Evolutionary conservation across 1,139 yeast genomes (phyloP).

Genomic region (Suhomyces bolitotheri): DNA sequence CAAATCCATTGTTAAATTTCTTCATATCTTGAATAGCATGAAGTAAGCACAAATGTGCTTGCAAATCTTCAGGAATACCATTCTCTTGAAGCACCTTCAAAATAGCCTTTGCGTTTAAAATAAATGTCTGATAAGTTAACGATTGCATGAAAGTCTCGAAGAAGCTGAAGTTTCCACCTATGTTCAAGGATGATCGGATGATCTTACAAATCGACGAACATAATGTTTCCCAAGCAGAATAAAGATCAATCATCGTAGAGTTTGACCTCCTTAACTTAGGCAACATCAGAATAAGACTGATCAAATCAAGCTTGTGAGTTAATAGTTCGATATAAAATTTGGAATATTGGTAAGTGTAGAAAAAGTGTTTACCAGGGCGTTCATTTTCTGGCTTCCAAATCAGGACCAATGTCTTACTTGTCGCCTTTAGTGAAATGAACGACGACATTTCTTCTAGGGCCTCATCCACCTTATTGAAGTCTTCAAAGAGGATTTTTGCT

Average conservation of each 20-base stretch:
- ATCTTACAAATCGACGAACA: conserved; percentile 50
- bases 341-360: conserved; percentile 72
- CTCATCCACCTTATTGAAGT: conserved; percentile 47
- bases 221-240: conserved; percentile 65
- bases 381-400: conserved; percentile 95
- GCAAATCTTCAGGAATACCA: conserved; percentile 29
- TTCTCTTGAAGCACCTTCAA: conserved; percentile 30
- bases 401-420: conserved; percentile 70
- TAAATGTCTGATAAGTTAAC: conserved; percentile 49
- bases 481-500: conserved; percentile 62
- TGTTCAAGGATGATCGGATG: conserved; percentile 45
- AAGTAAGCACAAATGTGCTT: conserved; percentile 44
- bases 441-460: conserved; percentile 68
- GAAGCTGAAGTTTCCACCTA: conserved; percentile 52
- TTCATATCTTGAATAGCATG: conserved; percentile 63
- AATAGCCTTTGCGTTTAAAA: conserved; percentile 38
- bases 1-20: conserved; percentile 76
- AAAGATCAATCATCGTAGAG: conserved; percentile 66
- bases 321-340: conserved; percentile 61
- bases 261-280: conserved; percentile 75
- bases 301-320: conserved; percentile 55
- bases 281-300: conserved; percentile 57
- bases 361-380: conserved; percentile 90
- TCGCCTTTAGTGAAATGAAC: conserved; percentile 65
- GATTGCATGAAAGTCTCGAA: conserved; percentile 55